Evolutionary conservation across 148 eudicot species (phyloP), one percentile per base, ranked within the genome.

Genomic region (Rhododendron molle): DNA sequence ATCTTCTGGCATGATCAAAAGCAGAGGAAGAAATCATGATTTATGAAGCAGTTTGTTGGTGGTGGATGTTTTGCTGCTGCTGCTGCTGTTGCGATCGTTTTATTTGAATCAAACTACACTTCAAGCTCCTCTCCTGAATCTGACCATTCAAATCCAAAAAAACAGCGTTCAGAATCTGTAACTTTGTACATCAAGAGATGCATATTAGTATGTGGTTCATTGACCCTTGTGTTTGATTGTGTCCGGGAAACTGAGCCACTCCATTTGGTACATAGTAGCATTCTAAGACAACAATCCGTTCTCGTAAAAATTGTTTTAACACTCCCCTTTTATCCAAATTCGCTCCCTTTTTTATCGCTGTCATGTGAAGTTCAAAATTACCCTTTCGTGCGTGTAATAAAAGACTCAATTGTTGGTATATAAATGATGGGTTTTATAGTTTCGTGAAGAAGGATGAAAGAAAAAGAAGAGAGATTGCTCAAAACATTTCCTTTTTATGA

Each of bases 81-180:
- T 83, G 85, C 34, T 83, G 81, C 11, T 87, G 84, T 36, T 85
- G 71, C 82, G 28, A 15, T 23, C 56, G 32, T 40, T 85, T 89
- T 80, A 89, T 20, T 58, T 87, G 89, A 82, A 90, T 86, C 44
- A 87, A 30, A 54, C 49, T 81, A 78, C 94, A 85, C 87, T 83
- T 87, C 76, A 92, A 80, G 52, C 87, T 85, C 84, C 87, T 85
- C 81, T 92, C 94, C 83, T 90, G 83, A 13, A 87, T 62, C 94
- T 92, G 90, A 43, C 28, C 0, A 30, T 3, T 46, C 28, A 30
- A 28, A 69, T 28, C 46, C 34, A 85, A 49, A 7, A 44, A 10
- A 85, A 13, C 20, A 46, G 20, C 15, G 12, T 28, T 56, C 14
- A 23, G 10, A 83, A 28, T 40, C 32, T 1, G 52, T 0, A 23